Base-by-base conservation (phyloP, 306 rosid species). In the Pyrus betulifolia region DNA sequence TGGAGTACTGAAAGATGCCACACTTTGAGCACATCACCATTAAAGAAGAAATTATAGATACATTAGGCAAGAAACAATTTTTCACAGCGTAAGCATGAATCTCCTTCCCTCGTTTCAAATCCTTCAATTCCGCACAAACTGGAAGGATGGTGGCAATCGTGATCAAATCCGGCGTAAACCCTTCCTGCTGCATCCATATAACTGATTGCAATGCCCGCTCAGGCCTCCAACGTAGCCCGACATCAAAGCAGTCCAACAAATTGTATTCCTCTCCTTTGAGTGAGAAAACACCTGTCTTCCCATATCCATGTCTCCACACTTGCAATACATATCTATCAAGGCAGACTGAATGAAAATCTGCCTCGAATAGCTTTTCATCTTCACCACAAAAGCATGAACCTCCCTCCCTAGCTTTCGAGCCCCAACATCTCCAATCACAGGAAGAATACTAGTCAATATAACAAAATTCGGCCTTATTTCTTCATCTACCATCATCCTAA, bases 111-210 rank as follows among this genome's bases (percentile, higher is more conserved):
- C 75, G 79, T 31, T 72, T 76, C 72, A 85, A 74, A 83, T 88
- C 93, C 79, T 78, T 86, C 85, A 93, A 85, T 78, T 90, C 84
- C 35, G 93, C 86, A 84, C 97, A 93, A 72, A 93, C 80, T 19
- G 96, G 94, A 82, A 90, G 84, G 67, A 84, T 83, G 23, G 93
- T 90, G 61, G 97, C 93, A 64, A 93, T 77, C 0, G 94, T 90
- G 49, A 90, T 90, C 12, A 84, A 76, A 75, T 93, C 97, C 5
- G 94, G 97, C 87, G 61, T 86, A 80, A 86, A 86, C 55, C 97
- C 97, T 86, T 93, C 97, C 76, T 90, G 94, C 90, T 93, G 96
- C 97, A 93, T 93, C 97, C 97, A 93, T 73, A 89, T 62, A 27
- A 88, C 80, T 19, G 96, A 89, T 82, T 89, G 85, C 58, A 93